These are phyloP conservation scores for Ogataea parapolymorpha DNA, from an alignment of 805 yeast genomes.

Conservation along the genomic window DNA sequence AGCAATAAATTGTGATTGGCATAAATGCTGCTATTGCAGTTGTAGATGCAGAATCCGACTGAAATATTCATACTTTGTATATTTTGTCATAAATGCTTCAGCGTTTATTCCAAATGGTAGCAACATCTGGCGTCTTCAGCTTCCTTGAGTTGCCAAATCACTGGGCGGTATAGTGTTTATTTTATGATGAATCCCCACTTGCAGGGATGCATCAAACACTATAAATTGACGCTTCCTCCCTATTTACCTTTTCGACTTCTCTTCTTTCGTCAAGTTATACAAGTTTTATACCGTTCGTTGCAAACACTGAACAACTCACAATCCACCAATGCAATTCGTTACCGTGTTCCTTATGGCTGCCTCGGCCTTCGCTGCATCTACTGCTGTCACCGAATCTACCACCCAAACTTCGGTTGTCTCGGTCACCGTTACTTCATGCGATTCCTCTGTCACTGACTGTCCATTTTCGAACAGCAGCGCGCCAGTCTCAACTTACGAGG, in stretches of 20 bases:
- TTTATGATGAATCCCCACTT: conserved; percentile 1
- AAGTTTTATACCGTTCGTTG: conserved; percentile 7
- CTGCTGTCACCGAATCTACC: conserved; percentile 26
- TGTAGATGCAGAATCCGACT: not conserved
- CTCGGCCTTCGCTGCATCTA: conserved; percentile 34
- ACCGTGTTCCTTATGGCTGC: conserved; percentile 34
- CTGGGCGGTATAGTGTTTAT: not conserved
- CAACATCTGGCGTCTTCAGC: conserved; percentile 4
- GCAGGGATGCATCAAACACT: not conserved
- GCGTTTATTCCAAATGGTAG: not conserved
- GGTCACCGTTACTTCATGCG: conserved; percentile 38
- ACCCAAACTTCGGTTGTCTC: conserved; percentile 34
- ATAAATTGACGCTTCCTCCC: conserved; percentile 7
- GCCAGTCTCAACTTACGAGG: conserved; percentile 34
- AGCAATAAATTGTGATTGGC: not conserved
- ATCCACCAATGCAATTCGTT: conserved; percentile 44
- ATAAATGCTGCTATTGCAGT: conserved; percentile 8
- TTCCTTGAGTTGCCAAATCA: not conserved
- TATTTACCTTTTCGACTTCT: conserved; percentile 1
- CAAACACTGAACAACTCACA: conserved; percentile 1
- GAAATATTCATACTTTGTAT: too few relatives aligned
- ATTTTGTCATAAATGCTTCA: too few relatives aligned
- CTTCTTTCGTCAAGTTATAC: conserved; percentile 1
- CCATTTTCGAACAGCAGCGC: conserved; percentile 19
- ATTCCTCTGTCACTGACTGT: conserved; percentile 35